Evolutionary conservation across 257 asterid genomes (phyloP).

Genomic region (Solanum corneliomulleri): DNA sequence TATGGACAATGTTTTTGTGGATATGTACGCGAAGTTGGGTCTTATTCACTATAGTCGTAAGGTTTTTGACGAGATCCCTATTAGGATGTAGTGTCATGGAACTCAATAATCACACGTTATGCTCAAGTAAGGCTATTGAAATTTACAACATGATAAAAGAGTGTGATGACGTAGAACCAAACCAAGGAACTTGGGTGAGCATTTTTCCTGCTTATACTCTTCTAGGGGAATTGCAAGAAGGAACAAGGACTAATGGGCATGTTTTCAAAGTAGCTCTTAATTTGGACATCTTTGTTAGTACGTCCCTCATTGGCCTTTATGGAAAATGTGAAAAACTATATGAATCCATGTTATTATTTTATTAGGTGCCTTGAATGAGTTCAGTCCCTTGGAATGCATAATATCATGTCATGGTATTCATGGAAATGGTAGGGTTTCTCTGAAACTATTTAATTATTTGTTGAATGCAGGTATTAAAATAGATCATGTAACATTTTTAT

Average conservation of each 20-base stretch:
- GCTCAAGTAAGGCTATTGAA: slow-evolving; percentile 56
- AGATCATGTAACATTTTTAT: slow-evolving; percentile 63
- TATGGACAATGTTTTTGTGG: slow-evolving; percentile 63
- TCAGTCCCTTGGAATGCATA: slow-evolving; percentile 62
- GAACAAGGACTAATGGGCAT: slow-evolving; percentile 46
- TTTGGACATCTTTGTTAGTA: slow-evolving; percentile 48
- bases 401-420: slow-evolving; percentile 74
- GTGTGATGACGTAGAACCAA: slow-evolving; percentile 25
- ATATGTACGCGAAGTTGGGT: slow-evolving; percentile 87
- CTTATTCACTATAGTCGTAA: slow-evolving; percentile 34
- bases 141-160: slow-evolving; percentile 35
- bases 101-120: slow-evolving; percentile 65
- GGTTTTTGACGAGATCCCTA: slow-evolving; percentile 41
- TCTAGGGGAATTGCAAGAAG: slow-evolving; percentile 65
- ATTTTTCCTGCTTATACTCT: slow-evolving; percentile 70
- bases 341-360: slow-evolving; percentile 49
- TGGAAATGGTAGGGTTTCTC: slow-evolving; percentile 51
- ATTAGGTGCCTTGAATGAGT: slow-evolving; percentile 28
- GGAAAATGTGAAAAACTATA: slow-evolving; percentile 67
- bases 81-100: slow-evolving; percentile 78
- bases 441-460: slow-evolving; percentile 48
- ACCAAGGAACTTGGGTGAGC: slow-evolving; percentile 62
- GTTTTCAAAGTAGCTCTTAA: slow-evolving; percentile 39
- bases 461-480: slow-evolving; percentile 42
- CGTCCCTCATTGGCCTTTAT: slow-evolving; percentile 65